Evolutionary conservation across 257 asterid genomes (phyloP), one percentile per base, ranked within the genome.

Genomic region (Solanum lycopersicoides): DNA sequence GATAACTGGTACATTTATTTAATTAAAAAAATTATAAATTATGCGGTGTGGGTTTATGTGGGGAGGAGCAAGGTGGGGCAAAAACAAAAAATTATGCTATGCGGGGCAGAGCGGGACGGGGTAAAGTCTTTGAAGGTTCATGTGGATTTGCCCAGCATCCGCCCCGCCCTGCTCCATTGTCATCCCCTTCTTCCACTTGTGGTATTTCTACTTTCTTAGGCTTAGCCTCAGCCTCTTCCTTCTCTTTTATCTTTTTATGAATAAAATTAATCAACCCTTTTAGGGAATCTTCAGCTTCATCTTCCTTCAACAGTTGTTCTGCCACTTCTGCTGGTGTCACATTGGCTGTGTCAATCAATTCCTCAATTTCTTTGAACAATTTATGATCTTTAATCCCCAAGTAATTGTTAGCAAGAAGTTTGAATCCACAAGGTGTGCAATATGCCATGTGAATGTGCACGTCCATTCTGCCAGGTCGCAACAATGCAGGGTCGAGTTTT

Each of bases 381-480:
- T 35, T 23, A 32, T 84, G 88, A 50, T 75, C 65, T 83, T 56
- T 75, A 21, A 84, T 90, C 0, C 63, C 83, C 3, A 77, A 30
- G 63, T 44, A 77, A 42, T 77, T 77, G 1, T n/a, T 0, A 44
- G 83, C 83, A 41, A n/a, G 63, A 42, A 77, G 60, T 25, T 42
- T 14, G 11, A 77, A 77, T 4, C 83, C 83, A 77, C 63, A 42
- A 25, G 63, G 39, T n/a, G 83, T 76, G 37, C 37, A 76, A 76
- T 76, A 76, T 76, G 63, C 4, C 63, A 42, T 41, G 47, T 41
- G 83, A 76, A 76, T 41, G 7, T 41, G 83, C 30, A 89, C 44
- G 66, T 91, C 93, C 93, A 91, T 86, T 20, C 92, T 35, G 3
- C 91, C 92, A 1, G 91, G 92, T 25, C 89, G 63, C 6, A 91